Percentiles rank a stretch among this genome's conserved stretches.
These are phyloP conservation scores for Capronia epimyces DNA, from an alignment of 2,329 filamentous ascomycete species.

Conservation along the genomic window DNA sequence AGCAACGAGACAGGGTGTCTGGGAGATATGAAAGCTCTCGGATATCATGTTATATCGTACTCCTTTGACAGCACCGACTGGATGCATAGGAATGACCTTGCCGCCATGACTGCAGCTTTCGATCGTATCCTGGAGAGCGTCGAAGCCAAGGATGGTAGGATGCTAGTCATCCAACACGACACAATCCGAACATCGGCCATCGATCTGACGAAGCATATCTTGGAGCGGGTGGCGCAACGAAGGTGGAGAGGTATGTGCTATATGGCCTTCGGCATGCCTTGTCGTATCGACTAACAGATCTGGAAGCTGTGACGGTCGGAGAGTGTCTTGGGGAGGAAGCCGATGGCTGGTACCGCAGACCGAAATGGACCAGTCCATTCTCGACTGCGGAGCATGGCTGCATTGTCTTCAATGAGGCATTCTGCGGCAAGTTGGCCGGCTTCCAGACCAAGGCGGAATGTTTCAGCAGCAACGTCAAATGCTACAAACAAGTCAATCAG, in stretches of 20 bases:
- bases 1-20: constrained; percentile 36
- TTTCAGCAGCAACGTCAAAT: constrained; percentile 10
- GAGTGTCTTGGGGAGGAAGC: constrained; percentile 40
- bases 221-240: constrained; percentile 6
- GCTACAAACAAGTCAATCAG: constrained; percentile 3
- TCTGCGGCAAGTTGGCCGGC: constrained; percentile 5
- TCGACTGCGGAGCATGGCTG: constrained; percentile 10
- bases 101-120: constrained; percentile 16
- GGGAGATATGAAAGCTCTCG: constrained; percentile 41
- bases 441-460: constrained; percentile 12
- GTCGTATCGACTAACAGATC: constrained; percentile 28
- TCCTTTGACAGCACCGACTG: constrained; percentile 48
- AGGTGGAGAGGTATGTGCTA: constrained; percentile 17
- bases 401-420: constrained; percentile 7
- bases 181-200: constrained; percentile 18
- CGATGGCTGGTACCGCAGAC: constrained; percentile 39
- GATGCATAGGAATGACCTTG: constrained; percentile 24
- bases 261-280: neutral
- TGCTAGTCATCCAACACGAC: constrained; percentile 24
- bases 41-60: constrained; percentile 47
- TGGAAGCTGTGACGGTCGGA: constrained; percentile 39
- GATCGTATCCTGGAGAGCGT: constrained; percentile 8
- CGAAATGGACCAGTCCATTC: constrained; percentile 10
- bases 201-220: constrained; percentile 19
- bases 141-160: constrained; percentile 3